Evolutionary conservation across 768 basidiomycete genomes (phyloP), one percentile per base, ranked within the genome.

Genomic region (Roridomyces roridus): DNA sequence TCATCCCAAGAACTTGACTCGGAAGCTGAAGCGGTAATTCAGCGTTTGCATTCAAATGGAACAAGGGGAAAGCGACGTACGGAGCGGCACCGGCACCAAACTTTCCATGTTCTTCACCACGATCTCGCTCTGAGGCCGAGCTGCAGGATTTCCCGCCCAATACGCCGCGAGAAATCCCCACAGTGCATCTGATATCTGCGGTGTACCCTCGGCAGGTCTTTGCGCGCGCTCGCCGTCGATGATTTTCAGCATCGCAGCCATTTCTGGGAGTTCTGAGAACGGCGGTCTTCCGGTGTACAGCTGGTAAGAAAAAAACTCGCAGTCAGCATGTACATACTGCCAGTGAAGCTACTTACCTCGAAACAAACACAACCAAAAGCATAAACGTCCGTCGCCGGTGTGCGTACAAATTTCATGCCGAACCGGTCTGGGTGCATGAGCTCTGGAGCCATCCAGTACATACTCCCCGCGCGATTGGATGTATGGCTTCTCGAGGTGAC

Each of bases 361-460:
- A 74, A 25, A 40, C 68, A 69, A 23, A 73, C 68, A 57, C 71
- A 73, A 10, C 63, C 74, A 55, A 74, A 73, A 1, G 74, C 67
- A 59, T 70, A 74, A 3, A 73, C 65, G 52, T 75, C 73, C 35
- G 65, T 73, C 6, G 59, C 63, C 23, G 61, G 51, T 8, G 74
- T 72, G 34, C 70, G 59, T 14, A 57, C 25, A 36, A 68, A 70
- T 20, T 50, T 21, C 2, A 14, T 39, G 24, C 62, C 69, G 48
- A 71, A 72, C 5, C 52, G 48, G 35, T 68, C 68, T 4, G 73
- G 72, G 39, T 68, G 57, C n/a, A 71, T 67, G 14, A 75, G 59
- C 56, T 75, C 74, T 9, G 74, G 74, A 1, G 72, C 71, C 72
- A 71, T 74, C 70, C 72, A 74, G n/a, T 70, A 50, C 9, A 66